Evolutionary conservation across 495 filamentous ascomycete species (phyloP).

Genomic region (Xylaria castorea): DNA sequence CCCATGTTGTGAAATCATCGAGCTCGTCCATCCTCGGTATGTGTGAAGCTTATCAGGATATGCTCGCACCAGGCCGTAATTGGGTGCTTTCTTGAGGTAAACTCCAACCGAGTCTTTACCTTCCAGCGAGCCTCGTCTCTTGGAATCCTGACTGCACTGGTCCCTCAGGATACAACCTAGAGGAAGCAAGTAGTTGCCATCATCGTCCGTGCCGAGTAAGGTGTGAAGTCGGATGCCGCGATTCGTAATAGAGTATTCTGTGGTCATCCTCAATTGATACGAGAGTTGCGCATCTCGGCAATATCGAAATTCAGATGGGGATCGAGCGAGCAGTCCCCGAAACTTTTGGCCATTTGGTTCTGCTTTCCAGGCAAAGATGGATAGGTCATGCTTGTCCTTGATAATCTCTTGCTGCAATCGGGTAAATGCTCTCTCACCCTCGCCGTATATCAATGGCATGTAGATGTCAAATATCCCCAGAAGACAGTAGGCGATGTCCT

Average conservation of each 20-base stretch:
- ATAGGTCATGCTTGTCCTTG: constrained; percentile 27
- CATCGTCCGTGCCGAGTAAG: background rate
- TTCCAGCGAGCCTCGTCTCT: background rate
- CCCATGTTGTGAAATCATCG: constrained; percentile 5
- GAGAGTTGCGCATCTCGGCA: constrained; percentile 6
- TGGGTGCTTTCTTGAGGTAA: constrained; percentile 17
- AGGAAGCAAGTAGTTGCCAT: constrained; percentile 2
- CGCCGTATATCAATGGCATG: constrained; percentile 43
- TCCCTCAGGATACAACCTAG: constrained; percentile 9
- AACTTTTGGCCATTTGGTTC: constrained; percentile 12
- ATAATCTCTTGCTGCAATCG: constrained; percentile 41
- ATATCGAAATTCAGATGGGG: constrained; percentile 10
- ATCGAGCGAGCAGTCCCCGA: constrained; percentile 7
- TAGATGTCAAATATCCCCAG: constrained; percentile 38
- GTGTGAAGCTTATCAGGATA: constrained; percentile 11
- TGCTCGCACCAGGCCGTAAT: constrained; percentile 4
- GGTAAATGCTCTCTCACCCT: constrained; percentile 35
- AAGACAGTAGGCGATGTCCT: constrained; percentile 40
- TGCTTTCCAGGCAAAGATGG: constrained; percentile 28
- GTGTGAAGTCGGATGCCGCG: constrained; percentile 5
- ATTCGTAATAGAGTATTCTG: constrained; percentile 12
- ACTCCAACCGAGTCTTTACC: constrained; percentile 9
- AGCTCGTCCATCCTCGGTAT: constrained; percentile 8
- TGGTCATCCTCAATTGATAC: constrained; percentile 9
- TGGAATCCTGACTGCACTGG: background rate